Evolutionary conservation across 306 rosid genomes (phyloP).

Genomic region (Dryas alaskensis): DNA sequence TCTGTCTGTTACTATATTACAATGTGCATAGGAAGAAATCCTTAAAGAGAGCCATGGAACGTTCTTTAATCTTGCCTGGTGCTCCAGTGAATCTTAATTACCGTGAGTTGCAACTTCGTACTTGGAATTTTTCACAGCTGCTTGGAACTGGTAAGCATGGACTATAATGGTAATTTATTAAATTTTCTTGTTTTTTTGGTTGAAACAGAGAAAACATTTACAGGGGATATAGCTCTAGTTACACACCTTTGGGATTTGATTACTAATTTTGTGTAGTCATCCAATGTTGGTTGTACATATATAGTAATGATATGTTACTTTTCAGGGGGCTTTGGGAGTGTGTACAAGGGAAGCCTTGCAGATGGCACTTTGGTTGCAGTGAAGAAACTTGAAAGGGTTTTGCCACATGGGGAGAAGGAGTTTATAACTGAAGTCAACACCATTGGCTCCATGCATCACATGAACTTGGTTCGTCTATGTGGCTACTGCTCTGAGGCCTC

Average conservation of each 20-base stretch:
- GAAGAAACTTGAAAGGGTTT: conserved; percentile 85
- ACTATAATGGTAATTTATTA: neutral
- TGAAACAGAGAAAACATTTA: too few relatives aligned
- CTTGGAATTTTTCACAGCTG: conserved; percentile 67
- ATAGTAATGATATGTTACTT: conserved; percentile 22
- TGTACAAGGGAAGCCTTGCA: conserved; percentile 85
- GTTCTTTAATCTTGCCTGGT: conserved; percentile 70
- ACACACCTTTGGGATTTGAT: too few relatives aligned
- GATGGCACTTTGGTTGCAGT: conserved; percentile 85
- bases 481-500: conserved; percentile 88
- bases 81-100: conserved; percentile 69
- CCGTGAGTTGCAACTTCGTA: conserved; percentile 77
- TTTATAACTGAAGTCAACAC: conserved; percentile 93
- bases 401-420: conserved; percentile 95
- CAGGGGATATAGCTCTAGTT: too few relatives aligned
- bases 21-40: conserved; percentile 65
- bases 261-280: neutral
- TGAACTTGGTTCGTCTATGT: conserved; percentile 87
- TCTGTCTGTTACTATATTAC: conserved; percentile 64
- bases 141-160: conserved; percentile 64
- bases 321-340: conserved; percentile 94
- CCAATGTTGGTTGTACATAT: neutral
- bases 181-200: too few relatives aligned
- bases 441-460: conserved; percentile 95
- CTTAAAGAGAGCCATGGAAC: conserved; percentile 66